These are phyloP conservation scores for Dillenia turbinata DNA, from an alignment of 164 flowering plant species.

Conservation along the genomic window DNA sequence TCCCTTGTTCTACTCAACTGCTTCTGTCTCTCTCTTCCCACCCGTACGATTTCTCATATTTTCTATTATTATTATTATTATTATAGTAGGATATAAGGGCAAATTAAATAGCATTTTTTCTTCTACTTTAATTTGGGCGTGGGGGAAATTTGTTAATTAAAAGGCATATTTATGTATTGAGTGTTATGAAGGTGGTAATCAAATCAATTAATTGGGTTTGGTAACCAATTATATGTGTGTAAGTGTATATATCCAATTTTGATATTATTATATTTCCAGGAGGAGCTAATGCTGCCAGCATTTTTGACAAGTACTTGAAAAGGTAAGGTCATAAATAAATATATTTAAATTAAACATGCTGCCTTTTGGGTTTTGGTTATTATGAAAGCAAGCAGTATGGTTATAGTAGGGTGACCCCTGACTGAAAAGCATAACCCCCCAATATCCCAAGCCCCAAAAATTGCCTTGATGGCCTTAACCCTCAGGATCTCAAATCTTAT, in stretches of 20 bases:
- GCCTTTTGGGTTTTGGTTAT: too few relatives aligned
- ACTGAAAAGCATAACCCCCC: too few relatives aligned
- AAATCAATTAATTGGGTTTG: background rate
- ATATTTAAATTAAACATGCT: background rate
- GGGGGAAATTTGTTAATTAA: background rate
- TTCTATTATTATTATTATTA: background rate
- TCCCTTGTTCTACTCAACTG: constrained; percentile 36
- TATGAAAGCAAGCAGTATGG: too few relatives aligned
- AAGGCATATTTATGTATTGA: too few relatives aligned
- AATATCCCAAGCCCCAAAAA: too few relatives aligned
- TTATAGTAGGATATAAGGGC: background rate
- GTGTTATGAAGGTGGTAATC: too few relatives aligned
- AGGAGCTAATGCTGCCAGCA: constrained; percentile 54
- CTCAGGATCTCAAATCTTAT: too few relatives aligned
- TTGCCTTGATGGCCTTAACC: background rate
- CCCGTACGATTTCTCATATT: constrained; percentile 26
- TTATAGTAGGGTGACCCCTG: too few relatives aligned
- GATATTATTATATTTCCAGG: constrained; percentile 3
- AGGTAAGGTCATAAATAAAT: constrained; percentile 31
- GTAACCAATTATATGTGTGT: background rate
- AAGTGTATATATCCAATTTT: too few relatives aligned
- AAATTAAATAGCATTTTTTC: background rate
- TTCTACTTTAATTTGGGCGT: too few relatives aligned
- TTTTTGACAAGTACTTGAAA: constrained; percentile 70
- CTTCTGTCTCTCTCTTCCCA: constrained; percentile 28